Evolutionary conservation across 192 early-diverging fungal species (phyloP), one percentile per base, ranked within the genome.

Genomic region (Coemansia sp.): DNA sequence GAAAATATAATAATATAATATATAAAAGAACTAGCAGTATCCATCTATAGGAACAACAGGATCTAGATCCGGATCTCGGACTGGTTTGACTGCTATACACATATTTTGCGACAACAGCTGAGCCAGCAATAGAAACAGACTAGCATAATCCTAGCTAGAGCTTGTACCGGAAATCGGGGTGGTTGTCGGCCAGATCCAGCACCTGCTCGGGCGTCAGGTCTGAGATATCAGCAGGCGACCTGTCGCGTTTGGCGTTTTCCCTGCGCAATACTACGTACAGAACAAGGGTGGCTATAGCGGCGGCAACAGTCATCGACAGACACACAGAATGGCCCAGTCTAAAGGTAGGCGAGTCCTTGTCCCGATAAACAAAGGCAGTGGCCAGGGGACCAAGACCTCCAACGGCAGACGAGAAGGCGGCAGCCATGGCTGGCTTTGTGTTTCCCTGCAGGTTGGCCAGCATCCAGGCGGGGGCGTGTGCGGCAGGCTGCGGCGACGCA

Each of bases 351-450:
- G 50, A 48, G 61, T 83, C 81, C 41, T 60, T 32, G 19, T 83
- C 81, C 39, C 81, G 76, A 38, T 83, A 83, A 1, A 78, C 76
- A 75, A 78, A 78, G 3, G 81, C 75, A 0, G 81, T 83, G 38
- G 76, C 71, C 57, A 83, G 43, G 1, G 76, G 76, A 11, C 81
- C 76, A 59, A 83, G 58, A 2, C 76, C 75, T 9, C 76, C 81
- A 61, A 83, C 62, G 0, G 76, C 76, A 21, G 73, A 72, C 0
- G 68, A 61, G 11, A 83, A 38, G 6, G 81, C 72, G 9, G 76
- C 76, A 39, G 76, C 76, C 68, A 83, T 78, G 8, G 76, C 81
- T 9, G 75, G 81, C 61, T 83, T 83, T 9, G 81, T 83, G 32
- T 59, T 69, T 0, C 81, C 76, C 38, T 75, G 75, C 64, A 71